phyloP scores from a whole-genome alignment of 140 eudicot species.

The Eryngium alpinum region DNA sequence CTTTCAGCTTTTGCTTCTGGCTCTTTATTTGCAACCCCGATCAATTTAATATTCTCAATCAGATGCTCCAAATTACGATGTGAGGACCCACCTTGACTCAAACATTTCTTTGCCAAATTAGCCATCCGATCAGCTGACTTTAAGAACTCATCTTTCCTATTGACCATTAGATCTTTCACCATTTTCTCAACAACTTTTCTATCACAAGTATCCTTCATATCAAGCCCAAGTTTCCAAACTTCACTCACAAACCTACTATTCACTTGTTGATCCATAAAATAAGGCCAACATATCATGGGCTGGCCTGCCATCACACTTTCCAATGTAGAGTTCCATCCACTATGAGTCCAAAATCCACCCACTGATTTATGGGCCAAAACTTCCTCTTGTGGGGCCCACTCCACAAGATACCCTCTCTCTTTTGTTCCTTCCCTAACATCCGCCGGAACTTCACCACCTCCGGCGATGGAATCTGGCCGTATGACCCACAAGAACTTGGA shows the following conservation, averaged over 20 bases:
- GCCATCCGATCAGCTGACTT: slow-evolving; percentile 11
- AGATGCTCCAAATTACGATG: slow-evolving; percentile 11
- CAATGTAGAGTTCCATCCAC: slow-evolving; percentile 11
- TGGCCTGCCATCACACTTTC: slow-evolving; percentile 5
- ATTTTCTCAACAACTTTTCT: not conserved
- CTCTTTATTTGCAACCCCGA: not conserved
- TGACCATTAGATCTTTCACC: not conserved
- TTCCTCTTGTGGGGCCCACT: slow-evolving; percentile 2
- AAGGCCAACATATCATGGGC: slow-evolving; percentile 14
- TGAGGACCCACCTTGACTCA: slow-evolving; percentile 15
- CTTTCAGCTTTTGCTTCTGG: not conserved
- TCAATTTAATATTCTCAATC: not conserved
- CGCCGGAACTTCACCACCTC: not conserved
- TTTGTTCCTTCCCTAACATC: not conserved
- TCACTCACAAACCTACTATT: slow-evolving; percentile 11
- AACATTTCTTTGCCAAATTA: not conserved
- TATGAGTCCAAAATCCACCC: slow-evolving; percentile 11
- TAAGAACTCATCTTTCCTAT: not conserved
- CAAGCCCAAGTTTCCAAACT: slow-evolving; percentile 10
- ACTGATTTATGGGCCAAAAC: slow-evolving; percentile 5
- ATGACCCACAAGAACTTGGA: slow-evolving; percentile 12
- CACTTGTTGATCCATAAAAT: slow-evolving; percentile 13
- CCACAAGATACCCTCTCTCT: slow-evolving; percentile 4
- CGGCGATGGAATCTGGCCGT: not conserved
- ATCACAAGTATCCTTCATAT: slow-evolving; percentile 9